These are phyloP conservation scores for Phialocephala sp. DNA, from an alignment of 2,329 filamentous ascomycete genomes.

Conservation along the genomic window DNA sequence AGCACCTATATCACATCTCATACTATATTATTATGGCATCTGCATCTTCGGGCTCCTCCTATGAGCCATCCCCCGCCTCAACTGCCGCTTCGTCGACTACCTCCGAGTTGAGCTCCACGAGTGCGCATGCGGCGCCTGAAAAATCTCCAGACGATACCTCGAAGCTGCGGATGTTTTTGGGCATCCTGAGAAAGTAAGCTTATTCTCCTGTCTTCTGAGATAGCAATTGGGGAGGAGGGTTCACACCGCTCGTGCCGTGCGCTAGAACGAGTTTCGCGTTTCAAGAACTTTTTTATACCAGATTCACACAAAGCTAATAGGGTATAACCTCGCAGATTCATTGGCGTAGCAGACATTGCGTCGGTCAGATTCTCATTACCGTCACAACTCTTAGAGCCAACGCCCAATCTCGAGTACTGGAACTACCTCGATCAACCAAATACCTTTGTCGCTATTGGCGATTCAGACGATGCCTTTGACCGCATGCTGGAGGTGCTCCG, in stretches of 20 bases:
- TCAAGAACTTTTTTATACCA: conserved; percentile 20
- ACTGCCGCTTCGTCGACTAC: conserved; percentile 36
- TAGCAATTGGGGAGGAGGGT: conserved; percentile 4
- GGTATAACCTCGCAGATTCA: conserved; percentile 67
- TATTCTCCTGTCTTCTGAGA: background rate
- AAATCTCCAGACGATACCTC: conserved; percentile 77
- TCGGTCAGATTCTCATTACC: conserved; percentile 95
- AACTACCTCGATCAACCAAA: conserved; percentile 96
- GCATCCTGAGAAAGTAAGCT: conserved; percentile 84
- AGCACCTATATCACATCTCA: background rate
- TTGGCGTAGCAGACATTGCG: conserved; percentile 94
- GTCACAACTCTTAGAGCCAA: conserved; percentile 93
- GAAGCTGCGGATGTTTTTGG: conserved; percentile 87
- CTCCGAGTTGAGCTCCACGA: conserved; percentile 33
- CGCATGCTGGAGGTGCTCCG: conserved; percentile 93
- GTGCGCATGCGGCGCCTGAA: conserved; percentile 46
- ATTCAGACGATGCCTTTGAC: conserved; percentile 87
- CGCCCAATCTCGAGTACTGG: conserved; percentile 98
- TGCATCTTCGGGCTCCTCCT: conserved; percentile 38
- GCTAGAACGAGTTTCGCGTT: conserved; percentile 19
- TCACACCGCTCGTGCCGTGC: conserved; percentile 29
- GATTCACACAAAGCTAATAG: conserved; percentile 18
- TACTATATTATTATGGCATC: conserved; percentile 35
- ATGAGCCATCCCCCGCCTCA: conserved; percentile 36
- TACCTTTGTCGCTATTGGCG: conserved; percentile 82